Conservation (phyloP, 768 basidiomycete species). For the Serendipita sp. region DNA sequence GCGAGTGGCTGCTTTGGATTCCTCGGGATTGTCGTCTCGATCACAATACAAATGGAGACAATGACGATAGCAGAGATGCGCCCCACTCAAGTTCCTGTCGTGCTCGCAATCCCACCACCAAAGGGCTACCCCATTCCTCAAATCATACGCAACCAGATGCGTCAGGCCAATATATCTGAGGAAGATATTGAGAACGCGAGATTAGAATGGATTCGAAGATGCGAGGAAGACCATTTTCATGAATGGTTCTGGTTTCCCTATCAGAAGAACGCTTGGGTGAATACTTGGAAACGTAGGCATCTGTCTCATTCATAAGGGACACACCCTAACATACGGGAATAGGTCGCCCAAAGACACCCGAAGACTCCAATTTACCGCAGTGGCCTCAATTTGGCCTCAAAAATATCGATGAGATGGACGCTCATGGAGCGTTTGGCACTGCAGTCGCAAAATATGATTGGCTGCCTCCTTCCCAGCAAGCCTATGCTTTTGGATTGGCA, state of each 20-base stretch:
- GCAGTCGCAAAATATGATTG: background rate
- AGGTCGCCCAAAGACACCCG: conserved; percentile 1
- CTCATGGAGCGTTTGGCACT: background rate
- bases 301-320: background rate
- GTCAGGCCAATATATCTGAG: conserved; percentile 10
- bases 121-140: conserved; percentile 13
- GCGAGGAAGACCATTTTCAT: conserved; percentile 17
- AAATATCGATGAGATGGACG: background rate
- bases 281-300: conserved; percentile 14
- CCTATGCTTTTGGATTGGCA: conserved; percentile 8
- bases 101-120: conserved; percentile 18
- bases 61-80: conserved; percentile 16
- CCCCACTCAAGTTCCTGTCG: conserved; percentile 13
- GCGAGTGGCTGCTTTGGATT: conserved; percentile 18
- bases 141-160: conserved; percentile 12
- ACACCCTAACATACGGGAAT: background rate
- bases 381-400: conserved; percentile 5
- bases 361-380: background rate
- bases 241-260: conserved; percentile 21
- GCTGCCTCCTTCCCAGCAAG: background rate
- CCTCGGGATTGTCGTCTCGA: conserved; percentile 16
- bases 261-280: conserved; percentile 16
- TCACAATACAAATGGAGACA: conserved; percentile 17
- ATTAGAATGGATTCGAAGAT: conserved; percentile 13
- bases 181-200: conserved; percentile 12